Evolutionary conservation across 768 basidiomycete species (phyloP), one percentile per base, ranked within the genome.

Genomic region (Calocybe cyanea): DNA sequence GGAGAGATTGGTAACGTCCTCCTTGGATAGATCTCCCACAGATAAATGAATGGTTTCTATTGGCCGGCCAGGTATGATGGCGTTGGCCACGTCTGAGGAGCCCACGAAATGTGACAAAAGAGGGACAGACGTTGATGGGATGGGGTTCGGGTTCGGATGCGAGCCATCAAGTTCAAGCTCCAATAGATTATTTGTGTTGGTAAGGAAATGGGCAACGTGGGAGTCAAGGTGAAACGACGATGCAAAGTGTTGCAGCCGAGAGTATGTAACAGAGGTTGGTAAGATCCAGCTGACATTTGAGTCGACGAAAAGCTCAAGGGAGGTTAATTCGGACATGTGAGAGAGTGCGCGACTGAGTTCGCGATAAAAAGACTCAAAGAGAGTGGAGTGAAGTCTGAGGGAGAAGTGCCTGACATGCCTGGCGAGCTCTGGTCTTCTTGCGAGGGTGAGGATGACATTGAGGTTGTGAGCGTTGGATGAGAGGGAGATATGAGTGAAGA

Each of bases 31-130:
- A 61, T 79, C 77, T 23, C 79, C 72, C n/a, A 71, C 76, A 47
- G 72, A 75, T 45, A 89, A 72, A 59, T 81, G 77, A 39, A 89
- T 71, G 56, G 72, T 73, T 49, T 76, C 66, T 31, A 88, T 71
- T 8, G 87, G 85, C 17, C 86, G 77, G 13, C 81, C 78, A 35
- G 83, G 83, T 2, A 85, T 72, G 54, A 88, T 64, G 19, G 66
- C 62, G 41, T 69, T 64, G 18, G 85, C 82, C 17, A 72, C 72
- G 40, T 72, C 64, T 24, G 76, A 67, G 15, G 85, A 78, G 17
- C 85, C 87, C 41, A 75, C 73, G 60, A 87, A 81, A 34, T 80
- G 76, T 40, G 66, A 63, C 45, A 89, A 68, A 41, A 51, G 65
- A 35, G 73, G 69, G n/a, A 75, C 50, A 23, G 63, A 61, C 44